A percentile compares a stretch with the other conserved stretches of the same genome.
phyloP scores from a whole-genome alignment of 2,329 filamentous ascomycete genomes.

The Calonectria ilicicola region DNA sequence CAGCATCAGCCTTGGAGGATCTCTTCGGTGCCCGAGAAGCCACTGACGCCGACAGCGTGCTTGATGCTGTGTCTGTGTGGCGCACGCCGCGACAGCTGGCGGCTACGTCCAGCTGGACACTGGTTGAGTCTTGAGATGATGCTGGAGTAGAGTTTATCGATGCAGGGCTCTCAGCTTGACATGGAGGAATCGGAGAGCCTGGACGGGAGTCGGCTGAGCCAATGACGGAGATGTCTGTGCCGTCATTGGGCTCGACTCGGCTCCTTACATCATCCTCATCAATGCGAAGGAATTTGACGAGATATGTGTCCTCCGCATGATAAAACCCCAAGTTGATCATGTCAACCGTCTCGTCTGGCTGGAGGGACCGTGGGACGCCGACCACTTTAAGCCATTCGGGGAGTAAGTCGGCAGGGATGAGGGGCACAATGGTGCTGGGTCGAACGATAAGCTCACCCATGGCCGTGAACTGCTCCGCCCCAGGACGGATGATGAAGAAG shows the following conservation, averaged over 20 bases:
- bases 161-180: background rate
- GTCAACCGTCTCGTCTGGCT: constrained; percentile 50
- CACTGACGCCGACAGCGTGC: background rate
- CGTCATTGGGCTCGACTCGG: background rate
- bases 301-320: constrained; percentile 38
- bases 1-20: background rate
- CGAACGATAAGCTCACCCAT: constrained; percentile 35
- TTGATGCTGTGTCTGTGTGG: background rate
- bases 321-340: constrained; percentile 53
- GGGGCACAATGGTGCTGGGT: constrained; percentile 58
- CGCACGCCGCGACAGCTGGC: constrained; percentile 33
- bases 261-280: constrained; percentile 2
- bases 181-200: background rate
- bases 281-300: constrained; percentile 28
- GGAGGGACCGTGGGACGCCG: constrained; percentile 57
- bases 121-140: background rate
- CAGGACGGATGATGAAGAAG: constrained; percentile 59
- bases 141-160: background rate
- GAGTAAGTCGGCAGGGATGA: constrained; percentile 66
- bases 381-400: constrained; percentile 58
- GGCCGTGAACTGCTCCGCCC: constrained; percentile 36
- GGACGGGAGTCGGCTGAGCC: background rate
- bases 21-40: background rate
- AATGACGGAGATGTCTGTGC: constrained; percentile 9
- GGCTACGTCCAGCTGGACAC: constrained; percentile 23